phyloP scores from a whole-genome alignment of 768 basidiomycete genomes.

The Phylloporus rhodoxanthus region DNA sequence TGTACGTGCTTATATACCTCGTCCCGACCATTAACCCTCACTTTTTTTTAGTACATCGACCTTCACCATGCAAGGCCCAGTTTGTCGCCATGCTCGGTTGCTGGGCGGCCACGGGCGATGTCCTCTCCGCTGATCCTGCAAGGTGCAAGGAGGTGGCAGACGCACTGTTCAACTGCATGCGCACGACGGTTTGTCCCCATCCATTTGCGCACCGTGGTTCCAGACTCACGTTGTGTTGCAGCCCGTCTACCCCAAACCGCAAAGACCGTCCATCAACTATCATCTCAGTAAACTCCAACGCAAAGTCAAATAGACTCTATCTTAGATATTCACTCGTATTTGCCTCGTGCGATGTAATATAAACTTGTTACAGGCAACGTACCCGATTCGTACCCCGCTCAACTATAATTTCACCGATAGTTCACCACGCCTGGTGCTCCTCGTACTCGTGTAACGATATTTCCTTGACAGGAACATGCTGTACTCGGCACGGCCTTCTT shows the following conservation, averaged over 20 bases:
- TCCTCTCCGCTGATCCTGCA: constrained; percentile 40
- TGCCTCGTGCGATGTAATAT: constrained; percentile 17
- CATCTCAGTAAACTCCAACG: constrained; percentile 79
- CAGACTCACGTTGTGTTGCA: constrained; percentile 25
- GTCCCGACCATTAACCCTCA: background rate
- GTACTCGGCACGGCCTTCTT: constrained; percentile 10
- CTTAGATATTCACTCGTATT: constrained; percentile 16
- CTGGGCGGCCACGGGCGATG: constrained; percentile 72
- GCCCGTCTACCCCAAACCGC: constrained; percentile 64
- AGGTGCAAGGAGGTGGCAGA: constrained; percentile 57
- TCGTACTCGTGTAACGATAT: background rate
- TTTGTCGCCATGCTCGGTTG: constrained; percentile 78
- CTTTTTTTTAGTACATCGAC: constrained; percentile 6
- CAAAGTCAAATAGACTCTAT: constrained; percentile 53
- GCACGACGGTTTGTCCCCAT: constrained; percentile 59
- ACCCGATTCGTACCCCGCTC: background rate
- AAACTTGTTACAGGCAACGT: constrained; percentile 8
- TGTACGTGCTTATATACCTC: constrained; percentile 32
- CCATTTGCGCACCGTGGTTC: background rate
- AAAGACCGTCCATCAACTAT: constrained; percentile 81
- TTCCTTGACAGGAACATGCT: constrained; percentile 16
- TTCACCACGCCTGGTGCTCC: background rate
- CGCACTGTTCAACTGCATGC: constrained; percentile 74
- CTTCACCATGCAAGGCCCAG: constrained; percentile 36
- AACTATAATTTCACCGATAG: background rate